phyloP scores from a whole-genome alignment of 2,329 filamentous ascomycete genomes.

The Trichocomaceae sp. region DNA sequence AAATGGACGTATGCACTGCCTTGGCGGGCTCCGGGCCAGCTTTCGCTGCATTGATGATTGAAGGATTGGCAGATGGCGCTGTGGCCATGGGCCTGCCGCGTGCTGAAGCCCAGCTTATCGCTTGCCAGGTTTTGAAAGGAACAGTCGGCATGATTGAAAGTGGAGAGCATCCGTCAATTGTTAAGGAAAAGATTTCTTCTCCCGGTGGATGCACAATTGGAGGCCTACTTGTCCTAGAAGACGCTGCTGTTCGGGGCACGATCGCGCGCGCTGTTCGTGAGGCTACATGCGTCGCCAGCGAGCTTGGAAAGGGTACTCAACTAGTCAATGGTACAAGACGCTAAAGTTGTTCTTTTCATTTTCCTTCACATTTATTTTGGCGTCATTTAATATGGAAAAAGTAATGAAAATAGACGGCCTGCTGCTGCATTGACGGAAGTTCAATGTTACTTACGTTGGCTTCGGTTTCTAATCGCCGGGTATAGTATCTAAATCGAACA shows the following conservation, averaged over 20 bases:
- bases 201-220: conserved; percentile 59
- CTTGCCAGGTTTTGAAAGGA: conserved; percentile 56
- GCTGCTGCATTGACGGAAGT: neutral
- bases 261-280: conserved; percentile 53
- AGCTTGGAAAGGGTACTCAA: conserved; percentile 50
- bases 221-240: conserved; percentile 55
- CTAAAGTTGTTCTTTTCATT: neutral
- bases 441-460: neutral
- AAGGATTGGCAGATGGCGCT: conserved; percentile 55
- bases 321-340: conserved; percentile 42
- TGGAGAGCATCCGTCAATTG: conserved; percentile 54
- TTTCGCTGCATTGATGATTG: conserved; percentile 54
- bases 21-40: conserved; percentile 57
- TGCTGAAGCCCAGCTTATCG: conserved; percentile 55
- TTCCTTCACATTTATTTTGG: neutral
- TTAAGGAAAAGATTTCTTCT: conserved; percentile 56
- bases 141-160: conserved; percentile 52
- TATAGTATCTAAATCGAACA: conserved; percentile 4
- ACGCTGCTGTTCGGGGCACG: conserved; percentile 49
- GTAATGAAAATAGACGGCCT: neutral
- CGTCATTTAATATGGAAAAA: neutral
- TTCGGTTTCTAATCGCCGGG: conserved; percentile 1
- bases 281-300: conserved; percentile 52
- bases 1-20: conserved; percentile 54
- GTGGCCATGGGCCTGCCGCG: conserved; percentile 57